Percentiles rank a stretch among this genome's conserved stretches.
Conservation (phyloP, 129 eudicot genomes). For the Pulicaria dysenterica region DNA sequence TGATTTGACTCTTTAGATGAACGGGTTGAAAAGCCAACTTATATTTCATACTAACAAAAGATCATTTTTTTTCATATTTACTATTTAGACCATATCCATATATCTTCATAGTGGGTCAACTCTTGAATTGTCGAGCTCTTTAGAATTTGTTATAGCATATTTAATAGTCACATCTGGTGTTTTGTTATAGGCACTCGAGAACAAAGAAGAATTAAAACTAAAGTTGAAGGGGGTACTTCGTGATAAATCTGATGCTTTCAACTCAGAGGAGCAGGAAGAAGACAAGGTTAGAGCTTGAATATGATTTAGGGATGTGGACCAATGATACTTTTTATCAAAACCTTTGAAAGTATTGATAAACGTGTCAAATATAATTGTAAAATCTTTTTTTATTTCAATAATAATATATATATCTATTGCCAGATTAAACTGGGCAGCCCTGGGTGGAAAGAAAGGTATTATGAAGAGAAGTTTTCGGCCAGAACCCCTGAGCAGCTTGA, state of each 20-base stretch:
- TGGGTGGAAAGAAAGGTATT: constrained; percentile 45
- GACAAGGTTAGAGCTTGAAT: constrained; percentile 71
- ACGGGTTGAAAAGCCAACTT: not conserved
- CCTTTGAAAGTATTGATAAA: not conserved
- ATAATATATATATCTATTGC: not conserved
- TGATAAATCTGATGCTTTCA: constrained; percentile 79
- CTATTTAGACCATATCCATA: not conserved
- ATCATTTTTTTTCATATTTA: not conserved
- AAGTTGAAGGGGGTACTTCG: constrained; percentile 75
- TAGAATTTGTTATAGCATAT: not conserved
- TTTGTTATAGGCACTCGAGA: constrained; percentile 56
- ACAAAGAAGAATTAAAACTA: constrained; percentile 78
- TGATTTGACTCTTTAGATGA: not conserved
- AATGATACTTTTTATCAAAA: not conserved
- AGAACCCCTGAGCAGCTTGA: constrained; percentile 37
- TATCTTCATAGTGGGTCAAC: not conserved
- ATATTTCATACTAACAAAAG: not conserved
- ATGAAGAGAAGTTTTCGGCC: constrained; percentile 40
- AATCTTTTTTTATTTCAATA: not conserved
- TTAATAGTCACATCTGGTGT: not conserved
- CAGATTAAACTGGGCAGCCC: constrained; percentile 36
- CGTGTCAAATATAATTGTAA: not conserved
- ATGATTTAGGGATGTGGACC: not conserved
- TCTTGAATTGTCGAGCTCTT: not conserved
- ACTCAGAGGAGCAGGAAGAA: constrained; percentile 66